Evolutionary conservation across 2,329 filamentous ascomycete species (phyloP), one percentile per base, ranked within the genome.

Genomic region (Talaromyces sp.): DNA sequence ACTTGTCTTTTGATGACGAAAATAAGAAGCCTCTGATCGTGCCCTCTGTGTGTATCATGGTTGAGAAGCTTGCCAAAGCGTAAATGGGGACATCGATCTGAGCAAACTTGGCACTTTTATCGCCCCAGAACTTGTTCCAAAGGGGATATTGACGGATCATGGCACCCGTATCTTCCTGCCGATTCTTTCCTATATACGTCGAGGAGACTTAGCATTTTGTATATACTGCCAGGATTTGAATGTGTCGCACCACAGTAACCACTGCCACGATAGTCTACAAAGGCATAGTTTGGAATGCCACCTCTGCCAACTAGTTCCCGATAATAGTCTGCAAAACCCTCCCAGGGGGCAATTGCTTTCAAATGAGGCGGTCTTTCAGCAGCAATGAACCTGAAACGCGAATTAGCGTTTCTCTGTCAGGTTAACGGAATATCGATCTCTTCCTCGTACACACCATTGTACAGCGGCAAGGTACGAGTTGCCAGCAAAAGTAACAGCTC

Each of bases 331-430:
- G 60, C 61, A 8, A 64, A 52, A 6, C 60, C 64, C 52, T 67
- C 69, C 65, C 66, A 67, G 2, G 63, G 65, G 14, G 67, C 69
- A 13, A 68, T 62, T 1, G 65, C 65, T 31, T 68, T 67, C 13
- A 68, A 60, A n/a, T 60, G 52, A 24, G 52, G 52, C 11, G 52
- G 52, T 21, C 29, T 24, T 32, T 54, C 29, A 5, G 52, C 52
- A 54, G 52, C 52, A 54, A 54, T 54, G 17, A 54, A 54, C 52
- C 52, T 54, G 17, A n/a, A n/a, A n/a, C n/a, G n/a, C n/a, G n/a
- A n/a, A n/a, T n/a, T n/a, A n/a, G n/a, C n/a, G n/a, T n/a, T n/a
- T n/a, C n/a, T n/a, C n/a, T n/a, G n/a, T n/a, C n/a, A n/a, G n/a
- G n/a, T n/a, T n/a, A n/a, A n/a, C n/a, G n/a, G n/a, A n/a, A n/a